Evolutionary conservation across 2,329 filamentous ascomycete genomes (phyloP).

Genomic region (Fusarium staphyleae): DNA sequence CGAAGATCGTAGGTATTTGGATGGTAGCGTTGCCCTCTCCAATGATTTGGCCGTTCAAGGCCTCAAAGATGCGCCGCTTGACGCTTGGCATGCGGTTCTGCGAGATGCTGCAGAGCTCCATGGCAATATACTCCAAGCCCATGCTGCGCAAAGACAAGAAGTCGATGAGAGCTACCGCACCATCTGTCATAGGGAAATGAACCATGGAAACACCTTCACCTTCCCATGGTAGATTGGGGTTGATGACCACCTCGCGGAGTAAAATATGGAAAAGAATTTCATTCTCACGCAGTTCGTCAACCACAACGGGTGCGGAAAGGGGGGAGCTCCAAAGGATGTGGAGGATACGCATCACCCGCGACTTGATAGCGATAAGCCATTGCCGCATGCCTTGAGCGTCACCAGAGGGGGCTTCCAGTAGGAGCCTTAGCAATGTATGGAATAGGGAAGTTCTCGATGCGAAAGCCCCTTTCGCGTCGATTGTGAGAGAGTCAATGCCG

Average conservation of each 20-base stretch:
- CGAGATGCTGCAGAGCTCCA: slow-evolving; percentile 81
- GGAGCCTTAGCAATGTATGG: slow-evolving; percentile 78
- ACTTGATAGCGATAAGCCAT: slow-evolving; percentile 74
- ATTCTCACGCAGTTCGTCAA: slow-evolving; percentile 79
- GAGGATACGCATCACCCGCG: slow-evolving; percentile 75
- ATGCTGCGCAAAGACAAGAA: slow-evolving; percentile 81
- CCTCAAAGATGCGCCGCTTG: slow-evolving; percentile 72
- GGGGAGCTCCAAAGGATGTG: slow-evolving; percentile 84
- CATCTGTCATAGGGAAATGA: slow-evolving; percentile 72
- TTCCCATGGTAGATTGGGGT: slow-evolving; percentile 76
- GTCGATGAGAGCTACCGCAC: slow-evolving; percentile 74
- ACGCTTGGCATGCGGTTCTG: slow-evolving; percentile 73
- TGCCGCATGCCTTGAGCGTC: slow-evolving; percentile 67
- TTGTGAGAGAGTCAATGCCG: slow-evolving; percentile 70
- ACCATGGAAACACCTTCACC: slow-evolving; percentile 64
- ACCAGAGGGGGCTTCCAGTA: slow-evolving; percentile 71
- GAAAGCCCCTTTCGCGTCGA: slow-evolving; percentile 75
- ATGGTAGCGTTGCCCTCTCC: slow-evolving; percentile 71
- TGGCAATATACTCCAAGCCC: slow-evolving; percentile 82
- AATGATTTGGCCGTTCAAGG: slow-evolving; percentile 79
- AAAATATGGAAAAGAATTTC: slow-evolving; percentile 84
- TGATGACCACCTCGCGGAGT: slow-evolving; percentile 73
- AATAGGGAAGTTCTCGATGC: slow-evolving; percentile 78
- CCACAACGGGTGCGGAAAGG: slow-evolving; percentile 75
- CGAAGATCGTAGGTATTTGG: slow-evolving; percentile 80